A percentile compares a stretch with the other conserved stretches of the same genome.
These are phyloP conservation scores for Aspergillus pseudoviridinutans DNA, from an alignment of 2,329 filamentous ascomycete genomes.

Conservation along the genomic window DNA sequence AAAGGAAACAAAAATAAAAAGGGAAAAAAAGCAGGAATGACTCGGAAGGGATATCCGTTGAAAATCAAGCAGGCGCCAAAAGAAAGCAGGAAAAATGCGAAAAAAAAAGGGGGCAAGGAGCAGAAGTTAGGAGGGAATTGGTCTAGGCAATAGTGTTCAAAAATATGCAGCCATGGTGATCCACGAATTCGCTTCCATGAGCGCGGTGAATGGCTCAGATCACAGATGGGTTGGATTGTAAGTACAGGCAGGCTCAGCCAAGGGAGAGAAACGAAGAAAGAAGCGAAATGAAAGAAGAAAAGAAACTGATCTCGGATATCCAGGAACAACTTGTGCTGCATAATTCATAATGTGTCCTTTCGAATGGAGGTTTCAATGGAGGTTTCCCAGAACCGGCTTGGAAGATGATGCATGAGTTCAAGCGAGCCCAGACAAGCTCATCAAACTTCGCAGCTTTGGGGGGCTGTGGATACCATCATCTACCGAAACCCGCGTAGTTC, in stretches of 20 bases:
- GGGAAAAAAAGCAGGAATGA: neutral
- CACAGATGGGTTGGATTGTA: neutral
- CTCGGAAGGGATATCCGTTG: neutral
- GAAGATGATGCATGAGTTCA: neutral
- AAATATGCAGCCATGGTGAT: neutral
- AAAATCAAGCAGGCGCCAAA: neutral
- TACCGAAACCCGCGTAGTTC: slow-evolving; percentile 29
- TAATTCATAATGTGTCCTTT: neutral
- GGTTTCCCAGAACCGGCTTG: neutral
- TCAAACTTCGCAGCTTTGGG: neutral
- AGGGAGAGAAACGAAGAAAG: neutral
- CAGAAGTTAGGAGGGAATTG: slow-evolving; percentile 3
- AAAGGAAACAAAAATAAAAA: slow-evolving; percentile 3
- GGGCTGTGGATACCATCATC: neutral
- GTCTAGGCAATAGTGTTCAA: neutral
- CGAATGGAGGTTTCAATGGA: neutral
- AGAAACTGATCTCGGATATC: neutral
- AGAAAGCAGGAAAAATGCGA: neutral
- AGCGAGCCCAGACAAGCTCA: neutral
- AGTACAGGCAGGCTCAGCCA: neutral
- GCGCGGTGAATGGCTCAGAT: neutral
- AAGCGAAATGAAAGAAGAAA: neutral
- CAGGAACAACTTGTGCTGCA: neutral
- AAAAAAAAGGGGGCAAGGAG: slow-evolving; percentile 11
- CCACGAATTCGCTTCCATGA: neutral